Conservation (phyloP, 345 rosid species). For the Syzygium oleosum region DNA sequence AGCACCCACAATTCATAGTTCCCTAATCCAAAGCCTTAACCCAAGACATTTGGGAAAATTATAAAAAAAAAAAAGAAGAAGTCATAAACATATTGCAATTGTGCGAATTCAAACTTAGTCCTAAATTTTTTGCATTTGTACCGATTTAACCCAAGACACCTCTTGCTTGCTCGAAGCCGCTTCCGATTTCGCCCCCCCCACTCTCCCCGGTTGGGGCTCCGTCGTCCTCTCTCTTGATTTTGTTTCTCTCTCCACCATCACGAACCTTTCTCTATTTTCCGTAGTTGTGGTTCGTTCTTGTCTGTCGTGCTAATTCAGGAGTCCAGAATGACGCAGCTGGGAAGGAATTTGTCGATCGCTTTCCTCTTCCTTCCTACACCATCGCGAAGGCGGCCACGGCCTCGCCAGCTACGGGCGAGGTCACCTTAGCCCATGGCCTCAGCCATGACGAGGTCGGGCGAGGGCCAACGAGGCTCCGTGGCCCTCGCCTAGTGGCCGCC, state of each 20-base stretch:
- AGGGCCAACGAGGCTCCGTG: no score
- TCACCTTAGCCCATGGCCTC: no score
- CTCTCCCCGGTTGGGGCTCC: conserved; percentile 37
- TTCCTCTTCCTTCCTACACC: conserved; percentile 43
- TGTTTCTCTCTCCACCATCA: background rate
- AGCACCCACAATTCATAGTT: background rate
- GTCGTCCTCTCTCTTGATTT: background rate
- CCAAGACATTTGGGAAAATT: background rate
- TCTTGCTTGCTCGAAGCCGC: conserved; percentile 58
- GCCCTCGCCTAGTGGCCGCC: no score
- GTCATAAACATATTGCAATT: no score
- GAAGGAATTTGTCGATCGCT: conserved; percentile 65
- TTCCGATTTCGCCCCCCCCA: conserved; percentile 52
- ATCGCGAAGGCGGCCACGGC: no score
- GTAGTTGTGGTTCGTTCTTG: background rate
- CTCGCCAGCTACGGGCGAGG: no score
- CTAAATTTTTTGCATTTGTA: no score
- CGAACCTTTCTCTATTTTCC: background rate
- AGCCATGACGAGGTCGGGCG: no score
- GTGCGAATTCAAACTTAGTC: no score
- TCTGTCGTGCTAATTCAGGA: conserved; percentile 26
- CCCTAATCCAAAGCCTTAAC: background rate
- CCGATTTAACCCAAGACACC: conserved; percentile 18
- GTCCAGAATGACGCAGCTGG: conserved; percentile 51
- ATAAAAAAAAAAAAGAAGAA: no score